Evolutionary conservation across 306 rosid species (phyloP), one percentile per base, ranked within the genome.

Genomic region (Cyamopsis tetragonoloba): DNA sequence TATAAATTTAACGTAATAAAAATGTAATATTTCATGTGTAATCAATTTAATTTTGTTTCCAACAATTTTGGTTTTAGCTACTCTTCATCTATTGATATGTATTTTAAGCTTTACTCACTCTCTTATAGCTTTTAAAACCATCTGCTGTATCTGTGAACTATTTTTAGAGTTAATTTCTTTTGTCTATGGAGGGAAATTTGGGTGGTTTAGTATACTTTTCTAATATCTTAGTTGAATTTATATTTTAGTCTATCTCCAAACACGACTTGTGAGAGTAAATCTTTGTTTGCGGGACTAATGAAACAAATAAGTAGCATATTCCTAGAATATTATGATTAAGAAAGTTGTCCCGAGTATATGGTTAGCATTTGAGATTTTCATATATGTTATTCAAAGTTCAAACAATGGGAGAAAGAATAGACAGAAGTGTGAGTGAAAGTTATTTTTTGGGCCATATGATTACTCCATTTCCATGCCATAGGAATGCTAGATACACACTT

Each of bases 41-140:
- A 23, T 7, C 53, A 31, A 49, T 32, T 49, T 14, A 51, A 34
- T 39, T 66, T 69, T 51, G n/a, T n/a, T 37, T n/a, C 39, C 24
- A 37, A 31, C 62, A 66, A 7, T 37, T 37, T 46, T 62, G 57
- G 51, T 66, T 71, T 71, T 58, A 58, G 70, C 54, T 54, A 27
- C 61, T 62, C 32, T 48, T 12, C 58, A 58, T 60, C 26, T 51
- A 50, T 19, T 43, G 22, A 47, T 24, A 37, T 39, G 39, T 43
- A 71, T 43, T 62, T 27, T 27, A 37, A 26, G 7, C 6, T 32
- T 51, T 53, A 43, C n/a, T 60, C 66, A 46, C 27, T 71, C 37
- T 57, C 56, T 23, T 37, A 13, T 54, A 19, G 38, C 59, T 9
- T 60, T 59, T 22, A 31, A 2, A 14, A 67, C 65, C 47, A 44